Evolutionary conservation across 2,329 filamentous ascomycete species (phyloP), one percentile per base, ranked within the genome.

Genomic region (Penicillium brevicompactum): DNA sequence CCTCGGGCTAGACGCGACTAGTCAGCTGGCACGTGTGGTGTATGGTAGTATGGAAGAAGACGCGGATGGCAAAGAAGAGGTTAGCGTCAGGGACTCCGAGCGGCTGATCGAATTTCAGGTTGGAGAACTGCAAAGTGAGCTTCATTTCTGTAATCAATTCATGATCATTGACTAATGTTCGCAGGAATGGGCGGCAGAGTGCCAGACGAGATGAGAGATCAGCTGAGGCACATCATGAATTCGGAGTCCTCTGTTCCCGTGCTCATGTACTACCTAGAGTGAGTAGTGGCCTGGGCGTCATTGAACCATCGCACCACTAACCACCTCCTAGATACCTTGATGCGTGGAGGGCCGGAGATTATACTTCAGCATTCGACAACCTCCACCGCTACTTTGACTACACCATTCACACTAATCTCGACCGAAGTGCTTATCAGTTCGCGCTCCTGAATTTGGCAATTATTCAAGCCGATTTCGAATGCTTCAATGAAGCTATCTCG

Each of bases 361-460:
- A 93, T 67, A 87, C 90, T 11, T 91, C 90, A 1, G 89, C 94
- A 0, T 94, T 97, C 69, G 93, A 99, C 67, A 88, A 88, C 62
- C 81, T 99, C 18, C 92, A 97, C 72, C 87, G 91, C 49, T 99
- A 97, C 73, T 99, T 97, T 67, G 94, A 99, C 72, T 97, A 96
- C 73, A 94, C 92, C 1, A 92, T 95, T 85, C 89, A 94, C 66
- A 89, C 87, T 62, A 66, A 58, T 32, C 81, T 87, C 57, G 90
- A 96, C 66, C 87, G 90, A 22, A 84, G 89, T 5, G 92, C 92
- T 66, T 97, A 99, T 68, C 94, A 97, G 70, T 96, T 97, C 70
- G 94, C 94, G 0, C 78, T 97, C 13, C 87, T 99, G 69, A 97
- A 97, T 68, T 83, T 97, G 55, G 93, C 92, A 3, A 91, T 97